Conservation (phyloP, 2,329 filamentous ascomycete genomes). For the Elsinoe perseae region DNA sequence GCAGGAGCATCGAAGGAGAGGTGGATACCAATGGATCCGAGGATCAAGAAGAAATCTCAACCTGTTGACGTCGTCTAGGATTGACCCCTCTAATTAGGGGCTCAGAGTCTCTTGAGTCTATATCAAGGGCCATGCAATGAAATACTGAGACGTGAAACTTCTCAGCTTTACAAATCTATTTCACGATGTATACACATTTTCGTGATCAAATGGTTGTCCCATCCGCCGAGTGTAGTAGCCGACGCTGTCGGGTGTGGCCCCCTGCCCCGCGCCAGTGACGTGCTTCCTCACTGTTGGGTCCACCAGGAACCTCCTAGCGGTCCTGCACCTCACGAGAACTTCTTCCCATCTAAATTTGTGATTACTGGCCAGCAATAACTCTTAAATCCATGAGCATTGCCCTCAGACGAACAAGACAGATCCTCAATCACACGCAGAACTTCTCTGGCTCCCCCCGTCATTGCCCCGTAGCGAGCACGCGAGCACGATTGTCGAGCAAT, state of each 20-base stretch:
- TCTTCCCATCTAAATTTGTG: neutral
- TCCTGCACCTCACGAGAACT: neutral
- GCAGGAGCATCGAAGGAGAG: neutral
- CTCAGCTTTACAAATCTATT: no score
- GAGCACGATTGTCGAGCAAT: conserved; percentile 12
- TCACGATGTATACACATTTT: no score
- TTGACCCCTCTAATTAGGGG: no score
- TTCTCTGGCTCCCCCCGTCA: neutral
- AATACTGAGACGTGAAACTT: no score
- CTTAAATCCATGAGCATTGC: neutral
- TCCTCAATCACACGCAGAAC: neutral
- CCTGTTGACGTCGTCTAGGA: no score
- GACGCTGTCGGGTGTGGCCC: neutral
- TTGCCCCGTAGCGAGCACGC: neutral
- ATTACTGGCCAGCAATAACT: neutral
- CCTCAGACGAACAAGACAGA: neutral
- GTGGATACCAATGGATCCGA: neutral
- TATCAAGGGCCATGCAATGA: neutral
- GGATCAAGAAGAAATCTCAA: no score
- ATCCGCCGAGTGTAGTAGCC: neutral
- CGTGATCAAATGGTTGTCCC: no score
- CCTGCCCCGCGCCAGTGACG: neutral
- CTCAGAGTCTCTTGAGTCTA: neutral
- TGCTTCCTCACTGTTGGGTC: neutral
- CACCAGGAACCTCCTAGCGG: neutral